Evolutionary conservation across 1,284 basidiomycete genomes (phyloP).

Genomic region (Ustilago esculenta): DNA sequence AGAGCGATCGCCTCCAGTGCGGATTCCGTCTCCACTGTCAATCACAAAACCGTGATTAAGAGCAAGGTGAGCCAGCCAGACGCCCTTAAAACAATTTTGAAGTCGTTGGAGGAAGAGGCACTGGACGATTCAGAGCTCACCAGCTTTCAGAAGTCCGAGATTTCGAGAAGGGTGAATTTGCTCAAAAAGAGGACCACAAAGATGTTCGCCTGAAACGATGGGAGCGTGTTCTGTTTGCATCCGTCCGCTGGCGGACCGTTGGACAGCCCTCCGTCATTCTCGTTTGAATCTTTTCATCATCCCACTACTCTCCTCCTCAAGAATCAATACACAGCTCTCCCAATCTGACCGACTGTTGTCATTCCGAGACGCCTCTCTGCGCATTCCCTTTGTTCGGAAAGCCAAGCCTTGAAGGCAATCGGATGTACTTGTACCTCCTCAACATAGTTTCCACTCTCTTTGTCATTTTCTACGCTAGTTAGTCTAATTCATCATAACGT

Average conservation of each 20-base stretch:
- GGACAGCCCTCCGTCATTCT: not conserved
- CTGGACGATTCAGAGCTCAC: constrained; percentile 32
- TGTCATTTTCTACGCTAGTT: no score
- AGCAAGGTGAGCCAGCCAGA: constrained; percentile 12
- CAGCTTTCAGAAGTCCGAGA: constrained; percentile 34
- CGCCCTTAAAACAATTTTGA: constrained; percentile 27
- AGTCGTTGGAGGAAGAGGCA: constrained; percentile 35
- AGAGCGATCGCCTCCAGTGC: constrained; percentile 3
- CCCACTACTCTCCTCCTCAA: no score
- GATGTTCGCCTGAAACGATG: constrained; percentile 30
- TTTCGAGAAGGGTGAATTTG: constrained; percentile 26
- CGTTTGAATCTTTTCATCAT: not conserved
- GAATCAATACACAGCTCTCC: no score
- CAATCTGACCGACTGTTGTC: not conserved
- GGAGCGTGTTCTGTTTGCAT: no score
- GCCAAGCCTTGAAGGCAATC: not conserved
- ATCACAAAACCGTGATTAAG: not conserved
- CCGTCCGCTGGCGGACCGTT: constrained; percentile 1
- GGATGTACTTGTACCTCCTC: constrained; percentile 4
- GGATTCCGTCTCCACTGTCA: constrained; percentile 1
- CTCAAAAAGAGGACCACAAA: constrained; percentile 32
- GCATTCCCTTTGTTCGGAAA: not conserved
- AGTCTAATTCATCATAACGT: no score
- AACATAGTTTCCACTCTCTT: no score
- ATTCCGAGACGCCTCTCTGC: not conserved